Evolutionary conservation across 805 yeast genomes (phyloP), one percentile per base, ranked within the genome.

Genomic region (Candida oleophila): DNA sequence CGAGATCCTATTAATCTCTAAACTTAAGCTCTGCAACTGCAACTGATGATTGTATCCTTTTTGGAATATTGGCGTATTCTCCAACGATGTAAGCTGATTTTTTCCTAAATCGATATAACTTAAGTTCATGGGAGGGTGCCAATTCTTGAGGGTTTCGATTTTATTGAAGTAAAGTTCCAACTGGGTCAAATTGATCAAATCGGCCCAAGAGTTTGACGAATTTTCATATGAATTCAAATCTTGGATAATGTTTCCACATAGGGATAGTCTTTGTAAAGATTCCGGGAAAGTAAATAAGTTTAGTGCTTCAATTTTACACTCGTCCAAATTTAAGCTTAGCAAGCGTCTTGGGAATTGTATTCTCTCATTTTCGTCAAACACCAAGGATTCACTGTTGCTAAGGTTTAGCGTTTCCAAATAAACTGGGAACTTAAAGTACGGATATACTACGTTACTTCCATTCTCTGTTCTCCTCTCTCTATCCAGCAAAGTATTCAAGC

Each of bases 371-470:
- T 30, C 45, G 11, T 30, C 20, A 18, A 36, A 36, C 33, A 21
- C 14, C 15, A 3, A 43, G 22, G 16, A 11, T 22, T 44, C 41
- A 41, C 62, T 59, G 20, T 57, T 53, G 20, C 55, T 50, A n/a
- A 64, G 38, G 22, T 61, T 53, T 22, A 64, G 47, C 14, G 50
- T 44, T 14, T 49, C 52, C 40, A 69, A 51, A 21, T 47, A 49
- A n/a, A 48, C 44, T 3, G 74, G 73, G 41, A 70, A 68, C 30
- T 51, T 44, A 45, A 66, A 60, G 38, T 41, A 55, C 3, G 55
- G 53, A 21, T 55, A 50, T 16, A 4, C 21, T 12, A 9, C 22
- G 11, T 5, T 3, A 15, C 11, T 14, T 34, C 5, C 39, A 39
- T 18, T 41, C 47, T 42, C 50, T 49, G 0, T 35, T 21, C 22